These are phyloP conservation scores for Colletotrichum incanum DNA, from an alignment of 2,329 filamentous ascomycete species.

Conservation along the genomic window DNA sequence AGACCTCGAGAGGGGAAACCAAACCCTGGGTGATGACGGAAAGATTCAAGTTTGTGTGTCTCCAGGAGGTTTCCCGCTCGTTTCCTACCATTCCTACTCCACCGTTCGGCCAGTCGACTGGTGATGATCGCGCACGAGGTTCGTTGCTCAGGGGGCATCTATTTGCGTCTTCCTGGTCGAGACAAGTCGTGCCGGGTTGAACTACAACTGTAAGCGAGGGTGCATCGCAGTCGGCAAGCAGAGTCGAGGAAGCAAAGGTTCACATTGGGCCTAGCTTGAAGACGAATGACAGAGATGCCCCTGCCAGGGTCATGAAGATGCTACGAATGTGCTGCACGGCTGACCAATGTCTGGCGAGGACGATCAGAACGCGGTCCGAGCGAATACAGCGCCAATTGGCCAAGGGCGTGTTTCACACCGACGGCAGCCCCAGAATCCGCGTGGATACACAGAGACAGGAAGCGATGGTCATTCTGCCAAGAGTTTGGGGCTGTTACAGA, in stretches of 20 bases:
- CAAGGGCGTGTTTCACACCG: constrained; percentile 26
- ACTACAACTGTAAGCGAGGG: constrained; percentile 38
- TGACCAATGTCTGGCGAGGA: constrained; percentile 7
- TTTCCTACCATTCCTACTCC: constrained; percentile 17
- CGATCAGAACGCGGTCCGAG: constrained; percentile 36
- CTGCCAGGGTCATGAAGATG: constrained; percentile 14
- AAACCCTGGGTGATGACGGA: constrained; percentile 20
- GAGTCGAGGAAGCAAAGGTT: constrained; percentile 32
- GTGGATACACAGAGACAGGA: constrained; percentile 24
- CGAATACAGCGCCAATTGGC: constrained; percentile 22
- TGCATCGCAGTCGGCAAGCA: constrained; percentile 26
- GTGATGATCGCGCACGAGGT: constrained; percentile 34
- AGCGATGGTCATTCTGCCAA: constrained; percentile 30
- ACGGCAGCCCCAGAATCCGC: constrained; percentile 35
- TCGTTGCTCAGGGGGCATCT: constrained; percentile 30
- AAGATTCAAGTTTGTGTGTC: constrained; percentile 16
- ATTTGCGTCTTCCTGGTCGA: constrained; percentile 29
- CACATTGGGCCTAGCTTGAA: constrained; percentile 8
- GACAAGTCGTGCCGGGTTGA: constrained; percentile 27
- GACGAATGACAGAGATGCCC: constrained; percentile 21
- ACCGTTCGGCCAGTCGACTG: constrained; percentile 26
- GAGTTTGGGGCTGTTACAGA: constrained; percentile 42
- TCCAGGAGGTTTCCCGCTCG: constrained; percentile 21
- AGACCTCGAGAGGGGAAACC: constrained; percentile 27
- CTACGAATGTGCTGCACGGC: constrained; percentile 29